Conservation (phyloP, 1,284 basidiomycete species). For the Tilletia horrida region DNA sequence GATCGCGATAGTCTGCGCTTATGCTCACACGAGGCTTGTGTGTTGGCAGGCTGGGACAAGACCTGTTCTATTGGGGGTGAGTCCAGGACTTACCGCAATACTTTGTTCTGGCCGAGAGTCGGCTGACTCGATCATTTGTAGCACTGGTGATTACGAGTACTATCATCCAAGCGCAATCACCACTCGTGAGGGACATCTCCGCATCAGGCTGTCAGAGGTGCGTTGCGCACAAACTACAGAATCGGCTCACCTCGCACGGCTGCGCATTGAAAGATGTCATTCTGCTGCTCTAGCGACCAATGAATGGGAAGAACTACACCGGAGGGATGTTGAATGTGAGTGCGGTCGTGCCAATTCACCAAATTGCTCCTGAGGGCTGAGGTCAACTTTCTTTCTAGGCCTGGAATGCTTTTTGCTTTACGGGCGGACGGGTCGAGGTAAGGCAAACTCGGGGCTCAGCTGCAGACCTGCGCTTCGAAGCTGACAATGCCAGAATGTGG, state of each 20-base stretch:
- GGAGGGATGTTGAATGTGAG: constrained; percentile 65
- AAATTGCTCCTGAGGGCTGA: constrained; percentile 60
- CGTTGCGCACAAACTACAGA: not conserved
- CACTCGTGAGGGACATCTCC: constrained; percentile 72
- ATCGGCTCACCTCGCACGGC: not conserved
- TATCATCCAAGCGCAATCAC: constrained; percentile 78
- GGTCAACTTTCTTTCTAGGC: constrained; percentile 56
- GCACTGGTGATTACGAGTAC: constrained; percentile 32
- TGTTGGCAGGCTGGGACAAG: not conserved
- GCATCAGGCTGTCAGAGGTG: constrained; percentile 63
- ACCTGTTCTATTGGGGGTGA: constrained; percentile 15
- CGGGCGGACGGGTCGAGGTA: constrained; percentile 79
- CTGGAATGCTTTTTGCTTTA: constrained; percentile 93
- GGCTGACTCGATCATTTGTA: too few species aligned
- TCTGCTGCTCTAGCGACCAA: constrained; percentile 22
- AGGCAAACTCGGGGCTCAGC: constrained; percentile 14
- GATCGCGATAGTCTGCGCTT: not conserved
- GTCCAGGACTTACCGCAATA: not conserved
- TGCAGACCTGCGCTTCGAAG: not conserved
- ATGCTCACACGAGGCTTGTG: too few species aligned
- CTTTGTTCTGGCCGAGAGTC: not conserved
- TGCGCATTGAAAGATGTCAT: not conserved
- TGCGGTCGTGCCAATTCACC: constrained; percentile 62
- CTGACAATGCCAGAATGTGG: not conserved
- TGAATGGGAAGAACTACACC: constrained; percentile 66